These are phyloP conservation scores for Trichoderma sp. DNA, from an alignment of 2,329 filamentous ascomycete genomes.

Conservation along the genomic window DNA sequence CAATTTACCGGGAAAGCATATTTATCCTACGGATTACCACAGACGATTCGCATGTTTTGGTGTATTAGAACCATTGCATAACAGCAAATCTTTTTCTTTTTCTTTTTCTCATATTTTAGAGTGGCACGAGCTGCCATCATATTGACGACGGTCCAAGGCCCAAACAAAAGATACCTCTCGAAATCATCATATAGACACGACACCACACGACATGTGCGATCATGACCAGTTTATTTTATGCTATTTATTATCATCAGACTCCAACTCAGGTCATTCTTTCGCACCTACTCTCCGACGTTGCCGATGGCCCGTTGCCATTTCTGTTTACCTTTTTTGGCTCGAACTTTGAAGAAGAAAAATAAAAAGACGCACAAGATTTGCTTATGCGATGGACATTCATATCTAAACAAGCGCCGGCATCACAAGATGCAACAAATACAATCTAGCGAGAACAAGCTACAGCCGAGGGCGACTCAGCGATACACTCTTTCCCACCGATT, in stretches of 20 bases:
- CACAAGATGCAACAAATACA: background rate
- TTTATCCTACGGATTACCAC: constrained; percentile 3
- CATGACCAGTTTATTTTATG: constrained; percentile 21
- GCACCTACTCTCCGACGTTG: background rate
- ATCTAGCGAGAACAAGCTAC: constrained; percentile 1
- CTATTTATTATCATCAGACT: constrained; percentile 16
- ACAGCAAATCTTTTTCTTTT: background rate
- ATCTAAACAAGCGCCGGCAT: background rate
- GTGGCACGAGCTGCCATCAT: constrained; percentile 24
- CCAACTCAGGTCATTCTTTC: constrained; percentile 23
- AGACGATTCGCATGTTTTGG: constrained; percentile 36
- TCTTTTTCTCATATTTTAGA: constrained; percentile 16
- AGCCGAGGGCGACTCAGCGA: background rate
- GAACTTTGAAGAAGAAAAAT: background rate
- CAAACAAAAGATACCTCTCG: constrained; percentile 27
- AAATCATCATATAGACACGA: constrained; percentile 36
- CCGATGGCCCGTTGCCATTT: background rate
- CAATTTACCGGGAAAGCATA: background rate
- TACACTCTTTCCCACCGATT: background rate
- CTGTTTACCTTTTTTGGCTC: background rate
- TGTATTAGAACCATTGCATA: constrained; percentile 31
- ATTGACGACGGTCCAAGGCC: constrained; percentile 22
- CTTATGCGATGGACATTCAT: background rate
- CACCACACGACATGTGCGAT: constrained; percentile 32
- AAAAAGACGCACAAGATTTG: background rate